Evolutionary conservation across 225 moss, liverwort and hornwort genomes (phyloP), one percentile per base, ranked within the genome.

Genomic region (Lunularia cruciata): DNA sequence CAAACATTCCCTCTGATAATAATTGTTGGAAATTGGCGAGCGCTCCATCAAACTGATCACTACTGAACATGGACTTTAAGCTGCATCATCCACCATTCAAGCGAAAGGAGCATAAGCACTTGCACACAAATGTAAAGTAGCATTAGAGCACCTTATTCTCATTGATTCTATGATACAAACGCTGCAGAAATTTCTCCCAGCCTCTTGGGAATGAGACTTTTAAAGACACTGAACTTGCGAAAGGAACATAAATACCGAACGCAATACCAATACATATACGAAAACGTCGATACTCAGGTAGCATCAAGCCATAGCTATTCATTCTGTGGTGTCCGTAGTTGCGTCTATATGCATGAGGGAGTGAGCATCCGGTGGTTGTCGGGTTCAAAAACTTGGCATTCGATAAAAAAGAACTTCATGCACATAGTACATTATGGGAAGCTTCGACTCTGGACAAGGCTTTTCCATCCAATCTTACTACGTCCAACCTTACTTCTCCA

Each of bases 1-100:
- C 93, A 72, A 93, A 90, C 93, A 90, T 82, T 18, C 93, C 88
- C 76, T 90, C 90, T 36, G 82, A 86, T 2, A 93, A 82, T 65
- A 93, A 72, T 63, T 81, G 88, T 61, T 90, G 93, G 53, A 90
- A 93, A 75, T 93, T 88, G 43, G 62, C 73, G 47, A 90, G 81
- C 28, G 86, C 88, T 63, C 82, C 86, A 70, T 93, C 90, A 83
- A 93, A 90, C 73, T 90, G 90, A 18, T 82, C 82, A 80, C 87
- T 86, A 42, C 58, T 87, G 68, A 93, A 90, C 90, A 88, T 87
- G 62, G 77, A 78, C 71, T 88, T 93, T 72, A 93, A 84, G 65
- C 93, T 93, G 93, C 88, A 89, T 31, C 73, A 77, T 38, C 79
- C 55, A 63, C n/a, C 56, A 72, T 30, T 33, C 34, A 30, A 65